Conservation (phyloP, 2,329 filamentous ascomycete genomes). For the Ceratocystis lukuohia region DNA sequence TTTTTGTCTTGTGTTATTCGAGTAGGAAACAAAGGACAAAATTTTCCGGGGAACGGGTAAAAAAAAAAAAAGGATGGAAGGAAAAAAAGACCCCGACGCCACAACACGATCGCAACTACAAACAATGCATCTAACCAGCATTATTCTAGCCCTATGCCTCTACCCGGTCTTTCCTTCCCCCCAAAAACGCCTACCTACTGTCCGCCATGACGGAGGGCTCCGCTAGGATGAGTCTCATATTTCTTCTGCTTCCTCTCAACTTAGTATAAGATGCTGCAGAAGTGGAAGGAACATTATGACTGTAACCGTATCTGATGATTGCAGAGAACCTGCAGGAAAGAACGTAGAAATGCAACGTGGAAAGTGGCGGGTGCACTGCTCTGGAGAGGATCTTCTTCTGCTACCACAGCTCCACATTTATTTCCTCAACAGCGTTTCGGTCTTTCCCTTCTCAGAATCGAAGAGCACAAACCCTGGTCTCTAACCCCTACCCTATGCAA, state of each 20-base stretch:
- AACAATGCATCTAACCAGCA: conserved; percentile 8
- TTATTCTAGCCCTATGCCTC: conserved; percentile 10
- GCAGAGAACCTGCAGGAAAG: neutral
- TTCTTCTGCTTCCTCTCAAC: neutral
- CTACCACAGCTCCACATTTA: neutral
- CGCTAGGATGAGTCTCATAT: neutral
- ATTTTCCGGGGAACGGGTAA: neutral
- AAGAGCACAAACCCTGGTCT: neutral
- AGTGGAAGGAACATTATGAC: neutral
- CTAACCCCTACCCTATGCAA: neutral
- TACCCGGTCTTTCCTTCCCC: conserved; percentile 3
- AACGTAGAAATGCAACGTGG: neutral
- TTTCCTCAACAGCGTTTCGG: neutral
- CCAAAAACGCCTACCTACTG: neutral
- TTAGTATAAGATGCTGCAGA: neutral
- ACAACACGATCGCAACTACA: neutral
- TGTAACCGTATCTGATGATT: neutral
- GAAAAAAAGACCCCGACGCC: neutral
- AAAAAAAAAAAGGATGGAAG: neutral
- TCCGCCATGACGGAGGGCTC: neutral
- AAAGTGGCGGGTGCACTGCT: conserved; percentile 1
- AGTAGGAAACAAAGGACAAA: neutral
- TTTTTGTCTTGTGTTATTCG: neutral
- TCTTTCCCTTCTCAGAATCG: neutral
- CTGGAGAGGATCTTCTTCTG: neutral